These are phyloP conservation scores for Casaregolazyma lundiana DNA, from an alignment of 1,139 yeast genomes.

Conservation along the genomic window DNA sequence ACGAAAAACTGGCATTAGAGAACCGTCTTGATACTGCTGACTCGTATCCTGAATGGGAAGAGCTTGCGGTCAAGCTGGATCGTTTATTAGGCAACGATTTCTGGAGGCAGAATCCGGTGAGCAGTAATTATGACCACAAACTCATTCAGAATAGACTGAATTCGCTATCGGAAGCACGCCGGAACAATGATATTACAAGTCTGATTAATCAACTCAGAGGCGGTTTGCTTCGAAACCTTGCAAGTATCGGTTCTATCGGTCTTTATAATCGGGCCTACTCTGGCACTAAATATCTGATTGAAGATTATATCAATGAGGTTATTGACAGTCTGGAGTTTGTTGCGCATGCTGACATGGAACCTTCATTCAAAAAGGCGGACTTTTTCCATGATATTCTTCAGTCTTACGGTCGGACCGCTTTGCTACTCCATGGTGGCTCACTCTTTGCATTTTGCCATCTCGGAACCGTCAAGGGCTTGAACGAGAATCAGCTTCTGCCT, in stretches of 20 bases:
- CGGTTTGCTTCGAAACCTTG: constrained; percentile 83
- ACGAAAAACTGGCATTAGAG: constrained; percentile 20
- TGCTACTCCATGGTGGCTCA: constrained; percentile 90
- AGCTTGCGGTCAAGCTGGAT: constrained; percentile 33
- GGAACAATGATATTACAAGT: constrained; percentile 50
- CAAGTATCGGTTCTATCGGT: constrained; percentile 78
- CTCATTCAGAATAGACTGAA: constrained; percentile 72
- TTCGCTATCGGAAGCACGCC: constrained; percentile 58
- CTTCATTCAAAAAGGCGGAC: constrained; percentile 58
- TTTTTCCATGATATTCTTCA: constrained; percentile 89
- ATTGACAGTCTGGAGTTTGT: constrained; percentile 59
- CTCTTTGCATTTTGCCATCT: constrained; percentile 88
- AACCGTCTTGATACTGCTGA: constrained; percentile 24
- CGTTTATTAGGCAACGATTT: constrained; percentile 34
- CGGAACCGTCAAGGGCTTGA: constrained; percentile 82
- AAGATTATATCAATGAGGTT: constrained; percentile 78
- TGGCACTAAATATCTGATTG: constrained; percentile 85
- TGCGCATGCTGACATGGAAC: constrained; percentile 25
- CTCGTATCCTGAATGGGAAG: constrained; percentile 33
- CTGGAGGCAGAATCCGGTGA: constrained; percentile 70
- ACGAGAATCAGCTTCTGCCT: constrained; percentile 71
- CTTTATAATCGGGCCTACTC: constrained; percentile 76
- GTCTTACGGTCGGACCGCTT: constrained; percentile 85
- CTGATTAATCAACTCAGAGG: constrained; percentile 72
- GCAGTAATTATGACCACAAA: constrained; percentile 77